Evolutionary conservation across 306 rosid genomes (phyloP).

Genomic region (Cercis canadensis): DNA sequence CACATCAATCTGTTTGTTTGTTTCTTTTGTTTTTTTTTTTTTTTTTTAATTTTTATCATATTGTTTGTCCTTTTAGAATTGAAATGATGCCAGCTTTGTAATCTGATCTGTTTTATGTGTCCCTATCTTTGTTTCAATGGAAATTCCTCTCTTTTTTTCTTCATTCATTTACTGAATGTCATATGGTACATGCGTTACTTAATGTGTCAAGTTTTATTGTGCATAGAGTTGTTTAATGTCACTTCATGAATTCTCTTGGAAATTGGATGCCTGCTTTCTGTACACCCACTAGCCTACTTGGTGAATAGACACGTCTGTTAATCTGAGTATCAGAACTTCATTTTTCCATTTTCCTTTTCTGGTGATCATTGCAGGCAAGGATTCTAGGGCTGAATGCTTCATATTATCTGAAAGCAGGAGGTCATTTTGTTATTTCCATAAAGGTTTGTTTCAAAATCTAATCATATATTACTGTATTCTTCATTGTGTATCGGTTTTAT

Average conservation of each 20-base stretch:
- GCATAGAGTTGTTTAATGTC: background rate
- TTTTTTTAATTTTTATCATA: background rate
- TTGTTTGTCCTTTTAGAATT: background rate
- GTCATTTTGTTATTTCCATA: constrained; percentile 91
- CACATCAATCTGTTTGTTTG: background rate
- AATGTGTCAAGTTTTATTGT: background rate
- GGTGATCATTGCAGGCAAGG: constrained; percentile 72
- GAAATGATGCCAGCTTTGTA: background rate
- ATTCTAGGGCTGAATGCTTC: constrained; percentile 92
- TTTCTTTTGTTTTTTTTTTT: background rate
- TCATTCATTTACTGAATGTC: background rate
- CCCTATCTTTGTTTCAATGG: background rate
- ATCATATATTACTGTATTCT: no score
- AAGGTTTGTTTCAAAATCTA: constrained; percentile 56
- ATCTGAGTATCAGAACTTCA: background rate
- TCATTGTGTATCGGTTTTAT: no score
- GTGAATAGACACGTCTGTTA: background rate
- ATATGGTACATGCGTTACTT: background rate
- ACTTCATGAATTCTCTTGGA: background rate
- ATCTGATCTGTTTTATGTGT: background rate
- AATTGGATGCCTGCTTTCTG: background rate
- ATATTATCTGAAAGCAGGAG: constrained; percentile 83
- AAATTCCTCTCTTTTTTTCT: background rate
- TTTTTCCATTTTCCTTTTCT: background rate
- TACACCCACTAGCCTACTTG: background rate